These are phyloP conservation scores for Pleurotus sapidus DNA, from an alignment of 768 basidiomycete genomes.

Conservation along the genomic window DNA sequence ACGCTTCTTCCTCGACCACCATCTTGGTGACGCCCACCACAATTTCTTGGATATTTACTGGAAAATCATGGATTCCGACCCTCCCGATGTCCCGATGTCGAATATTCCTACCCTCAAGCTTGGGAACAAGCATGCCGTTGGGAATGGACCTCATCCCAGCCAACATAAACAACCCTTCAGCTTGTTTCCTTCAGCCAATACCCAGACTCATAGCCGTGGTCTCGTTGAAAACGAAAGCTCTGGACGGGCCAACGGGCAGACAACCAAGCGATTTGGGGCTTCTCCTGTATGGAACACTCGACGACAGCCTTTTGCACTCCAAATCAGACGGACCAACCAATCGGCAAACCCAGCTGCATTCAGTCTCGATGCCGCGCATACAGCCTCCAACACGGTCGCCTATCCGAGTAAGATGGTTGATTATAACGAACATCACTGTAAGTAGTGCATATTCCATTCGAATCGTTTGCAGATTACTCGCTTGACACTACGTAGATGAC, in stretches of 20 bases:
- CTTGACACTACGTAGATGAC: not conserved
- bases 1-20: not conserved
- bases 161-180: not conserved
- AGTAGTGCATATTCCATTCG: not conserved
- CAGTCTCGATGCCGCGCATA: not conserved
- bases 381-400: not conserved
- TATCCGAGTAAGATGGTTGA: not conserved
- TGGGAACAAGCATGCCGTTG: not conserved
- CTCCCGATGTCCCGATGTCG: not conserved
- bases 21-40: not conserved
- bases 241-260: not conserved
- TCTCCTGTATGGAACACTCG: not conserved
- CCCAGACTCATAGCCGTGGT: not conserved
- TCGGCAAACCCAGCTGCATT: not conserved
- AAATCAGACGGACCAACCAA: not conserved
- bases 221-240: not conserved
- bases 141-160: not conserved
- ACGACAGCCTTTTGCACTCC: not conserved
- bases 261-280: not conserved
- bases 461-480: not conserved
- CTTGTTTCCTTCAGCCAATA: not conserved
- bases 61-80: not conserved
- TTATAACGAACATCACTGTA: not conserved
- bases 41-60: not conserved
- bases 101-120: not conserved